These are phyloP conservation scores for Rosa hybrid DNA, from an alignment of 331 rosid species.

Conservation along the genomic window DNA sequence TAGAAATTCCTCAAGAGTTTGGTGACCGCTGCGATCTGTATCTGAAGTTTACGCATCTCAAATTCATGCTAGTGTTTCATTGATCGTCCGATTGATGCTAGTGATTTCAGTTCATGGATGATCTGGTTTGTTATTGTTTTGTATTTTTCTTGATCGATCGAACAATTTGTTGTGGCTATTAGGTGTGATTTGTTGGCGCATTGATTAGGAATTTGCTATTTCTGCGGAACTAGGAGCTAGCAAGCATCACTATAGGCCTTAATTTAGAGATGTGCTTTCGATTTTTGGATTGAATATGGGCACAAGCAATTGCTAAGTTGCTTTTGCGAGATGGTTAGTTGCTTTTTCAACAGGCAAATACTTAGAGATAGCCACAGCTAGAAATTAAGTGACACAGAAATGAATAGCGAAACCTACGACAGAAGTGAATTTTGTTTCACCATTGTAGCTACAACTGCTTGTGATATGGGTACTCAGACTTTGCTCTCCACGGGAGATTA, in stretches of 20 bases:
- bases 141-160: not conserved
- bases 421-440: not conserved
- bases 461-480: not conserved
- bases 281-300: slow-evolving; percentile 7
- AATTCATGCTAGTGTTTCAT: slow-evolving; percentile 7
- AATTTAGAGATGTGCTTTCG: not conserved
- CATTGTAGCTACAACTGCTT: not conserved
- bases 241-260: not conserved
- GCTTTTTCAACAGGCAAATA: not conserved
- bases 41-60: not conserved
- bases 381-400: not conserved
- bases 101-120: not conserved
- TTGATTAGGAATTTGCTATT: not conserved
- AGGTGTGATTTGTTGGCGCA: not conserved
- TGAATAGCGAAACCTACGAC: not conserved
- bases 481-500: too few relatives aligned
- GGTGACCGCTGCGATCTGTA: not conserved
- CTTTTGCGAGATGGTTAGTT: not conserved
- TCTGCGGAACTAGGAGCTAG: not conserved
- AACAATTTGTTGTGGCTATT: not conserved
- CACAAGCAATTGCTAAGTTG: not conserved
- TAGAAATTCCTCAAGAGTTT: not conserved
- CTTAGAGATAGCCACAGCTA: not conserved
- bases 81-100: not conserved
- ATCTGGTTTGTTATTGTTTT: not conserved